These are phyloP conservation scores for Epichloe gansuensis DNA, from an alignment of 2,329 filamentous ascomycete genomes.

Conservation along the genomic window DNA sequence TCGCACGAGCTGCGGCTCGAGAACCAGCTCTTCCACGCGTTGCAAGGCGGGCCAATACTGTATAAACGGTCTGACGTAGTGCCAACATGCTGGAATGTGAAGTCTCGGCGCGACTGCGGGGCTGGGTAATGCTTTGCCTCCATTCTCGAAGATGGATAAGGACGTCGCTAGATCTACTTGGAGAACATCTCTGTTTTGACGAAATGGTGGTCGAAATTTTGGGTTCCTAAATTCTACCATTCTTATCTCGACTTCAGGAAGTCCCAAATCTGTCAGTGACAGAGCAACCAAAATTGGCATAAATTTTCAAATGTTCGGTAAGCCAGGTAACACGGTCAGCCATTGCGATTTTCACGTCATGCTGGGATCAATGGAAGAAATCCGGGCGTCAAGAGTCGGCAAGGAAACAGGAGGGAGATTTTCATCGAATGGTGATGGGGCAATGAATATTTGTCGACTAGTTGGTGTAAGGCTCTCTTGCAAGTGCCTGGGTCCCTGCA, in stretches of 20 bases:
- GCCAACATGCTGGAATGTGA: conserved; percentile 14
- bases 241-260: neutral
- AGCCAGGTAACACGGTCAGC: neutral
- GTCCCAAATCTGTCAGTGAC: neutral
- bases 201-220: neutral
- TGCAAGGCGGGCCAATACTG: neutral
- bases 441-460: neutral
- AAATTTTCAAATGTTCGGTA: neutral
- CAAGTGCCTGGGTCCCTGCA: neutral
- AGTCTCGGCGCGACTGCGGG: conserved; percentile 11
- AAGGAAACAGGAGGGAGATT: neutral
- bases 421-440: neutral
- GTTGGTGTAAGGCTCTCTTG: neutral
- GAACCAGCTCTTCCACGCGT: conserved; percentile 1
- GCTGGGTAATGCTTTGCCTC: conserved; percentile 6
- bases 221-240: neutral
- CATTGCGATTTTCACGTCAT: neutral
- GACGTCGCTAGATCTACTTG: neutral
- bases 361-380: neutral
- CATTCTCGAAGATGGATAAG: neutral
- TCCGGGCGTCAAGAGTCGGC: neutral
- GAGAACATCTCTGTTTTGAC: neutral
- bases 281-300: neutral
- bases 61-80: conserved; percentile 3
- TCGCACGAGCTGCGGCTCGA: neutral